phyloP scores from a whole-genome alignment of 768 basidiomycete species.

The Leccinum uliginosum region DNA sequence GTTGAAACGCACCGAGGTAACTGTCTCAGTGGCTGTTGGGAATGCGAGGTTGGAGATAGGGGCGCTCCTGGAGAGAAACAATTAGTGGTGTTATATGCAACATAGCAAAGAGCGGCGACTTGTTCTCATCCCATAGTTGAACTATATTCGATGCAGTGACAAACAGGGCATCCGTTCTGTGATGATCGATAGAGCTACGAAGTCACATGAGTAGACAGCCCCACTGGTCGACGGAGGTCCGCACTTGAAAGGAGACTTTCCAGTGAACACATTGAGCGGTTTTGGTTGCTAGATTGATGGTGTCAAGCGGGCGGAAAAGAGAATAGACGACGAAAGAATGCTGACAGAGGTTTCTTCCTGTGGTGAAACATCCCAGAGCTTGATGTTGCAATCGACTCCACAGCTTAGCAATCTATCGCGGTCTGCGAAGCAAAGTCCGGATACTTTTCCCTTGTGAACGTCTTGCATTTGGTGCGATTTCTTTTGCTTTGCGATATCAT shows the following conservation, averaged over 20 bases:
- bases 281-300: slow-evolving; percentile 31
- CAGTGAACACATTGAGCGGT: slow-evolving; percentile 76
- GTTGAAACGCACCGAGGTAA: slow-evolving; percentile 87
- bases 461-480: slow-evolving; percentile 53
- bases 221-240: slow-evolving; percentile 16
- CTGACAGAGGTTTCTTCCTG: slow-evolving; percentile 39
- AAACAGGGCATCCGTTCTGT: slow-evolving; percentile 82
- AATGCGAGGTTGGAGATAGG: slow-evolving; percentile 86
- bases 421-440: slow-evolving; percentile 73
- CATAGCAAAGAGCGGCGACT: slow-evolving; percentile 38
- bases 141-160: slow-evolving; percentile 92
- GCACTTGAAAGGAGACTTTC: slow-evolving; percentile 90
- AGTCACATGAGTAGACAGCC: not conserved
- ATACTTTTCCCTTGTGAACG: slow-evolving; percentile 83
- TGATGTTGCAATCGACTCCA: slow-evolving; percentile 78
- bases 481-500: slow-evolving; percentile 64
- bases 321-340: not conserved
- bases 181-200: slow-evolving; percentile 87
- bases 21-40: slow-evolving; percentile 82
- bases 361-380: slow-evolving; percentile 62
- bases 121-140: slow-evolving; percentile 97
- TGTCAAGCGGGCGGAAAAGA: slow-evolving; percentile 5
- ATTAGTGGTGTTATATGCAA: slow-evolving; percentile 5
- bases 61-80: slow-evolving; percentile 52
- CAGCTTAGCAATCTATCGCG: slow-evolving; percentile 66